phyloP scores from a whole-genome alignment of 2,329 filamentous ascomycete genomes.

The Cryphonectria nitschkei region DNA sequence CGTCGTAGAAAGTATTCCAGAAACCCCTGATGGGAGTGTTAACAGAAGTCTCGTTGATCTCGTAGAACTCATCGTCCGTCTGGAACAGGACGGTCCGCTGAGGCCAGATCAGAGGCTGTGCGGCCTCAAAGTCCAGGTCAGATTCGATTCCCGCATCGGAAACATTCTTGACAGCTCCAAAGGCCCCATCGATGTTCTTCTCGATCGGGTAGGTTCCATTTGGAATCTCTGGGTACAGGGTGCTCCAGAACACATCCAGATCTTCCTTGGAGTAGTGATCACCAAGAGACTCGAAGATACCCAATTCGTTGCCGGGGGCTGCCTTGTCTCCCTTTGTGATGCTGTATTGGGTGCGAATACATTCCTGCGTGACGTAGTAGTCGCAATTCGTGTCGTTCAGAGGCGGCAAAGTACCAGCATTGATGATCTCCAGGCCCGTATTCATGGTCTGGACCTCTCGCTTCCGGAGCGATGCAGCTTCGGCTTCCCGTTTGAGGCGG shows the following conservation, averaged over 20 bases:
- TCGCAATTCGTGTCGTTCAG: slow-evolving; percentile 21
- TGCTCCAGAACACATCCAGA: slow-evolving; percentile 20
- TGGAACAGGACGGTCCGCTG: slow-evolving; percentile 43
- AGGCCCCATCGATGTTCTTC: slow-evolving; percentile 33
- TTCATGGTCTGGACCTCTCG: slow-evolving; percentile 24
- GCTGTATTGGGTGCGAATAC: slow-evolving; percentile 22
- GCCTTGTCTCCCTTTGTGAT: slow-evolving; percentile 17
- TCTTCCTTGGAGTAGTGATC: slow-evolving; percentile 22
- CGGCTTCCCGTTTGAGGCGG: slow-evolving; percentile 22
- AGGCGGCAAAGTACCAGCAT: slow-evolving; percentile 13
- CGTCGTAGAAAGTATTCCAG: slow-evolving; percentile 18
- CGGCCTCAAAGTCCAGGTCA: slow-evolving; percentile 52
- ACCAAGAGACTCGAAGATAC: slow-evolving; percentile 21
- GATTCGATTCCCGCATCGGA: slow-evolving; percentile 37
- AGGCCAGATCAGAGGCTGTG: slow-evolving; percentile 54
- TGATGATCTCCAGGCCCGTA: slow-evolving; percentile 9
- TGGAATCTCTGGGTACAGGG: slow-evolving; percentile 29
- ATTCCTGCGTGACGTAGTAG: slow-evolving; percentile 23
- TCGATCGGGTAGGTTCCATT: slow-evolving; percentile 34
- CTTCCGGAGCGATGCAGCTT: slow-evolving; percentile 23
- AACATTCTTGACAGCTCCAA: slow-evolving; percentile 22
- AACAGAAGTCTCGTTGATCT: slow-evolving; percentile 28
- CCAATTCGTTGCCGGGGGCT: slow-evolving; percentile 19
- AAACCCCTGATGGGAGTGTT: slow-evolving; percentile 12
- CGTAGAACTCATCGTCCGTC: slow-evolving; percentile 36